These are phyloP conservation scores for Pichia sp. DNA, from an alignment of 1,139 yeast genomes.

Conservation along the genomic window DNA sequence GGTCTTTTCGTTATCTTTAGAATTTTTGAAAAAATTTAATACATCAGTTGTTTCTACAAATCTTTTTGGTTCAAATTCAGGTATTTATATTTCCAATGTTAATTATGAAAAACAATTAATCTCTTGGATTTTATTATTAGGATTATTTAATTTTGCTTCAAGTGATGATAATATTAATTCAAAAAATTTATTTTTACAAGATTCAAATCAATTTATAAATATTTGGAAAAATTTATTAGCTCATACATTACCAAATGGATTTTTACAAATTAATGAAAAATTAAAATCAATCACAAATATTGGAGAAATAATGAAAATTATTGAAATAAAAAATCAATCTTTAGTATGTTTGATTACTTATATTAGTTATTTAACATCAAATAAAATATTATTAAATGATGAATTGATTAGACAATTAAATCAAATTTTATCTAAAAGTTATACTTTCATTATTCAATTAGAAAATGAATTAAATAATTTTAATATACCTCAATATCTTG, in stretches of 20 bases:
- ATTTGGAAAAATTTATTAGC: conserved; percentile 83
- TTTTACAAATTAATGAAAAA: conserved; percentile 23
- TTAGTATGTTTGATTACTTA: conserved; percentile 41
- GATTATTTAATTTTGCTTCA: conserved; percentile 57
- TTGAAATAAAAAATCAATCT: conserved; percentile 43
- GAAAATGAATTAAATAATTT: conserved; percentile 21
- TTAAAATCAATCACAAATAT: conserved; percentile 28
- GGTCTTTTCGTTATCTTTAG: conserved; percentile 29
- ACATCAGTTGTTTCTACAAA: conserved; percentile 29
- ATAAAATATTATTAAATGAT: conserved; percentile 28
- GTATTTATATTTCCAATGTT: conserved; percentile 35
- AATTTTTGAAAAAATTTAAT: conserved; percentile 33
- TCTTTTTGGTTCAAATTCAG: conserved; percentile 32
- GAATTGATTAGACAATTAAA: conserved; percentile 39
- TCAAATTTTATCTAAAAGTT: conserved; percentile 38
- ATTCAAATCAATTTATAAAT: conserved; percentile 54
- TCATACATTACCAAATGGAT: conserved; percentile 33
- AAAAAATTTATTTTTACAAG: conserved; percentile 57
- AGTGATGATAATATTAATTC: conserved; percentile 41
- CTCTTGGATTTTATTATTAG: conserved; percentile 75
- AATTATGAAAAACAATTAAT: conserved; percentile 38
- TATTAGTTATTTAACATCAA: conserved; percentile 29
- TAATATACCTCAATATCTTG: conserved; percentile 13
- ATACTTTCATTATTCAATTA: conserved; percentile 29
- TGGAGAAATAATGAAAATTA: conserved; percentile 37